Evolutionary conservation across 306 rosid species (phyloP), one percentile per base, ranked within the genome.

Genomic region (Elaeagnus macrophylla): DNA sequence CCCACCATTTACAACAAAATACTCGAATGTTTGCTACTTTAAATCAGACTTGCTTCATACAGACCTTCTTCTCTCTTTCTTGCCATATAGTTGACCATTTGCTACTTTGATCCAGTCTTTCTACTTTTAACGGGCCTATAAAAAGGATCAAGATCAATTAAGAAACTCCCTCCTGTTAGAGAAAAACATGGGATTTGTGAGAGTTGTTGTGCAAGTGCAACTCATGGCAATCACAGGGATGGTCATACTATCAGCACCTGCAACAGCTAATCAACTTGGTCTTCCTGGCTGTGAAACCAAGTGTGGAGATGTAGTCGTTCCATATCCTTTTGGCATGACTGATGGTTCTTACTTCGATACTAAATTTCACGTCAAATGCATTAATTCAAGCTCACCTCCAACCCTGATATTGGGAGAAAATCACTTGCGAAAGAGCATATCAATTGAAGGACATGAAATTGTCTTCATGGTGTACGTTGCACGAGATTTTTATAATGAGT

Each of bases 251-350:
- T 36, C 54, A 18, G 20, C 61, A 56, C 10, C n/a, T 7, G 52
- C 10, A 41, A 14, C 18, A 14, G 55, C 53, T 12, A 19, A 15
- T 8, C n/a, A 8, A 39, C 32, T 19, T 0, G 35, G 20, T 0
- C 42, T 43, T 11, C 44, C 41, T 7, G 12, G 16, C 10, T 64
- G 69, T 57, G 1, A 4, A 3, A 16, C n/a, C 13, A 7, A 9
- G 1, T 65, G 68, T 5, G 70, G 70, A 11, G 16, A 48, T 19
- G 12, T 65, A 4, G 7, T 5, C 2, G 20, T 56, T 16, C 57
- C 57, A 3, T 56, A 39, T 4, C 56, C 70, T 13, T 65, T 65
- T 25, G 62, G 62, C 13, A 65, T 39, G 0, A 57, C 48, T 3
- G 56, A 19, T 6, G 39, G 42, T 1, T 65, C 56, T 17, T 48